Evolutionary conservation across 768 basidiomycete species (phyloP).

Genomic region (Rhodotorula babjevae): DNA sequence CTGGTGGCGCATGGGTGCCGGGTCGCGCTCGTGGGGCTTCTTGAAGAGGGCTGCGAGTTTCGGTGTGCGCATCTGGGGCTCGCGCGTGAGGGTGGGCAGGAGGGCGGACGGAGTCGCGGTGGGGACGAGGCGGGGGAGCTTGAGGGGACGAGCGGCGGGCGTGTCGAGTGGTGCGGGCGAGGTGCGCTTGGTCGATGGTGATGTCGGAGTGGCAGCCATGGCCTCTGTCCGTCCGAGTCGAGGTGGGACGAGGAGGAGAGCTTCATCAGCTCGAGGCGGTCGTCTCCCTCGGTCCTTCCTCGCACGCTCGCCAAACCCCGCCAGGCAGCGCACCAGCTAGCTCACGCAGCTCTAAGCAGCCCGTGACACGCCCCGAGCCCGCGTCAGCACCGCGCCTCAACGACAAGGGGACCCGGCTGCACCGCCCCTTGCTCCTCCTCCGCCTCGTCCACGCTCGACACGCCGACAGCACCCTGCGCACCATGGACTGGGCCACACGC

Average conservation of each 20-base stretch:
- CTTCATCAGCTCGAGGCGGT: too few relatives aligned
- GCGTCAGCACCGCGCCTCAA: neutral
- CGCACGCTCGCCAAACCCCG: too few relatives aligned
- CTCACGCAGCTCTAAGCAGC: too few relatives aligned
- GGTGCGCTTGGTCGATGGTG: neutral
- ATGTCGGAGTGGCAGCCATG: neutral
- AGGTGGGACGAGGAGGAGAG: too few relatives aligned
- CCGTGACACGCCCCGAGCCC: too few relatives aligned
- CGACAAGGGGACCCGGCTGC: too few relatives aligned
- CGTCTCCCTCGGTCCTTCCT: too few relatives aligned
- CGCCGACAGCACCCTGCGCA: neutral
- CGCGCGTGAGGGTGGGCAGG: neutral
- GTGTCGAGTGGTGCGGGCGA: neutral
- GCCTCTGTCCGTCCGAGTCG: too few relatives aligned
- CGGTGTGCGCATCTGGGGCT: neutral
- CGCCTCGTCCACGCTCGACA: too few relatives aligned
- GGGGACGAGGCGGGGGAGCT: neutral
- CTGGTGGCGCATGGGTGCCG: neutral
- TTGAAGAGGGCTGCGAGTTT: neutral
- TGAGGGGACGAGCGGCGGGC: neutral
- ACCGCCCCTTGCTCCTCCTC: too few relatives aligned
- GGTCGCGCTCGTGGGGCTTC: neutral
- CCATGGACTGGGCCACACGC: neutral
- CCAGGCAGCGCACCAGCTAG: too few relatives aligned
- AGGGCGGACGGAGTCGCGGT: neutral